These are phyloP conservation scores for Sporisorium graminicola DNA, from an alignment of 1,284 basidiomycete species.

Conservation along the genomic window DNA sequence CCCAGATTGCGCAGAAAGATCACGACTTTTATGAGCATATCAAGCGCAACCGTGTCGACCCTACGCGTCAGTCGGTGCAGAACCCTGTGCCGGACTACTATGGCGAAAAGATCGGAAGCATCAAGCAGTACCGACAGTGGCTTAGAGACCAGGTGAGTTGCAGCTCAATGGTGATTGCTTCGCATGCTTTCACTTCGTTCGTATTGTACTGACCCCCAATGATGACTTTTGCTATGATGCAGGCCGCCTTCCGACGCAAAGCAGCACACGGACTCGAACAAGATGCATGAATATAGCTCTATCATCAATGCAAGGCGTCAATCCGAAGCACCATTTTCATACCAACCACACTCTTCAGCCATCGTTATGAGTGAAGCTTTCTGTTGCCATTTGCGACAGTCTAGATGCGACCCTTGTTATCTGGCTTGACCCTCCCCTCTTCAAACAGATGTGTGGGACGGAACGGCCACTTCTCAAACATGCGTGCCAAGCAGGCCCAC, in stretches of 20 bases:
- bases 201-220: neutral
- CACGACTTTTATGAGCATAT: conserved; percentile 65
- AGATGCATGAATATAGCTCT: conserved; percentile 25
- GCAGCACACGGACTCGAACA: conserved; percentile 62
- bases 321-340: neutral
- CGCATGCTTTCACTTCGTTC: too few species aligned
- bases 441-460: conserved; percentile 58
- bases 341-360: neutral
- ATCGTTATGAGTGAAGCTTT: neutral
- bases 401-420: conserved; percentile 35
- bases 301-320: neutral
- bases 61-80: conserved; percentile 63
- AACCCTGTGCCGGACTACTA: conserved; percentile 68
- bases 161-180: too few species aligned
- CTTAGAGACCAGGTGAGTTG: conserved; percentile 58
- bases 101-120: conserved; percentile 65
- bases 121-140: conserved; percentile 67
- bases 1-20: conserved; percentile 61
- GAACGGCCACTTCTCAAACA: conserved; percentile 68
- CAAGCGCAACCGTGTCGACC: conserved; percentile 60
- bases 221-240: neutral
- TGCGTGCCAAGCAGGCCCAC: conserved; percentile 60
- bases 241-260: conserved; percentile 61
- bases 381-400: neutral
- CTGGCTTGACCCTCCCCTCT: conserved; percentile 48